A percentile compares a stretch with the other conserved stretches of the same genome.
These are phyloP conservation scores for Linnemannia hyalina DNA, from an alignment of 192 early-diverging fungal species.

Conservation along the genomic window DNA sequence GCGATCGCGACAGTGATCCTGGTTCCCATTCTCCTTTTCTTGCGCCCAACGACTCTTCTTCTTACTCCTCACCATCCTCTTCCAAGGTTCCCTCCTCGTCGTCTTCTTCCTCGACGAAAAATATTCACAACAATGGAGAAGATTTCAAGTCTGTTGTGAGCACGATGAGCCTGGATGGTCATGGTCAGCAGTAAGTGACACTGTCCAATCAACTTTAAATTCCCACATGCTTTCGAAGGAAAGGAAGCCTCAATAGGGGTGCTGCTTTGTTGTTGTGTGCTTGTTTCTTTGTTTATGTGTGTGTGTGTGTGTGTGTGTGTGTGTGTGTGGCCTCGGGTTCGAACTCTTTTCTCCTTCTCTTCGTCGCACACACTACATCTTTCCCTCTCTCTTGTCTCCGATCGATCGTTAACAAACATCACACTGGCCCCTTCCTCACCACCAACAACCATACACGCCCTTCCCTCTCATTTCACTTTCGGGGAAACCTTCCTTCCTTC, in stretches of 20 bases:
- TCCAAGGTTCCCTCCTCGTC: background rate
- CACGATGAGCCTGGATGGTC: constrained; percentile 74
- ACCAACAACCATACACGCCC: background rate
- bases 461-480: background rate
- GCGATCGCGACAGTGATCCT: background rate
- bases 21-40: background rate
- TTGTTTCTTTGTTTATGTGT: background rate
- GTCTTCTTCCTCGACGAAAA: background rate
- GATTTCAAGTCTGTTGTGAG: constrained; percentile 67
- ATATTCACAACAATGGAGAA: background rate
- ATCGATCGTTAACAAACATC: background rate
- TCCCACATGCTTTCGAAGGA: background rate
- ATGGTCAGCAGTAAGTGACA: constrained; percentile 60
- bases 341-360: background rate
- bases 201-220: constrained; percentile 10
- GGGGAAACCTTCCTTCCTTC: background rate
- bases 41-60: background rate
- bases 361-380: background rate
- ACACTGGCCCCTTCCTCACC: background rate
- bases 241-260: background rate
- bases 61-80: background rate
- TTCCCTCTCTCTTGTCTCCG: background rate
- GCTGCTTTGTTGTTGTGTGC: background rate
- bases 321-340: background rate
- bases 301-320: background rate